Base-by-base conservation (phyloP, 2,329 filamentous ascomycete species). In the Exserohilum turcica region DNA sequence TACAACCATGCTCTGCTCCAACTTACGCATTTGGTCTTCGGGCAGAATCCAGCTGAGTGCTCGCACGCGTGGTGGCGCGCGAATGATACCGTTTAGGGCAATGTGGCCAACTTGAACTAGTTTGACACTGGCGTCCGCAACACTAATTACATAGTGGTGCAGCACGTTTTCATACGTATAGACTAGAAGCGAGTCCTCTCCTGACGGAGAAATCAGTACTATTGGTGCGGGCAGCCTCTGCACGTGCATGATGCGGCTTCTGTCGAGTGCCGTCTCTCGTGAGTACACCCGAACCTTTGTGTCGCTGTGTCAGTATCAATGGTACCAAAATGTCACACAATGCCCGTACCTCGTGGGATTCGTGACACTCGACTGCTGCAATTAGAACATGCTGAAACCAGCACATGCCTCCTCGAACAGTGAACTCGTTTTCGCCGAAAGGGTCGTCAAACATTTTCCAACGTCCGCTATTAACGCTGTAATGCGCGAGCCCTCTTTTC, bases 321-420 rank as follows among this genome's bases (percentile, higher is more conserved):
- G 13, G 47, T 18, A 18, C 16, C 16, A 43, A 43, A 29, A 8
- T 2, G 35, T 2, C 15, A 16, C 9, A 21, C 5, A 13, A 13
- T 33, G 3, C 2, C 3, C 71, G 52, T 74, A 84, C 83, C 78
- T 96, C 89, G 66, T 92, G 92, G 18, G 86, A 86, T 61, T 87
- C 84, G 62, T 89, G 90, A 48, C 86, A 87, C 74, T 99, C 94
- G n/a, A 97, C 88, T 3, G 93, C 92, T 33, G 92, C 92, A 50
- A 97, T 90, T 15, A 99, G 81, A 28, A 97, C 90, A 75, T 99
- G 93, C 62, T 96, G 92, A 71, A 96, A 92, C 94, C 94, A 99
- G 72, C 93, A 97, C 92, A 99, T 96, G 6, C 94, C 94, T 43
- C 94, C 94, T 58, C 92, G 83, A 12, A 99, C 91, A 19, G 91